Base-by-base conservation (phyloP, 2,329 filamentous ascomycete species). In the Botrytis aclada region DNA sequence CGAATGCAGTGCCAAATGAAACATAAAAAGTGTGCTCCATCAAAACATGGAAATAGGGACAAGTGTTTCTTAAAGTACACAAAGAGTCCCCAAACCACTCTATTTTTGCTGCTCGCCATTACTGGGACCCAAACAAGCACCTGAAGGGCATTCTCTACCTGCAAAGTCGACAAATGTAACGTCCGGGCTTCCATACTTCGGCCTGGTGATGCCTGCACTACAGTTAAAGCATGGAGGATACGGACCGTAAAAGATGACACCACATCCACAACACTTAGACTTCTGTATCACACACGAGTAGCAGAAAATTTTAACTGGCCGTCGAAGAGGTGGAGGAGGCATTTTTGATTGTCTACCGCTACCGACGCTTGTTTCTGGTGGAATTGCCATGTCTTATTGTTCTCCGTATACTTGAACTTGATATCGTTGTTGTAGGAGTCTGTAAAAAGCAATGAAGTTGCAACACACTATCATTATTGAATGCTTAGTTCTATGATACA, bases 261-360 rank as follows among this genome's bases (percentile, higher is more conserved):
- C 22, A 51, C 47, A n/a, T 51, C 10, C 47, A 51, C 12, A 51
- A n/a, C 25, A 51, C 7, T 3, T 51, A 7, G 10, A 6, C 12
- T 1, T 0, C 25, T 51, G 12, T 10, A 0, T 3, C 16, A 16
- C 16, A 14, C 47, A n/a, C 22, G 0, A 3, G 2, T 0, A 4
- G 47, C 47, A n/a, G 7, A 0, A 5, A 41, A 1, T 4, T 43
- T 16, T 18, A n/a, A 14, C 4, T 51, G 4, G 10, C 10, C 4
- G 10, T 6, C 10, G 10, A 51, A 12, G 2, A 14, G 25, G 25
- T 14, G 47, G 5, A 14, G 47, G 25, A 7, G 47, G 47, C 3
- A n/a, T 14, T 1, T n/a, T 51, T 51, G 25, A n/a, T 16, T 1
- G 12, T n/a, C 25, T n/a, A 16, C 47, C 3, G 12, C 25, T 51